Base-by-base conservation (phyloP, 1,139 yeast genomes). In the Maudiozyma humilis region DNA sequence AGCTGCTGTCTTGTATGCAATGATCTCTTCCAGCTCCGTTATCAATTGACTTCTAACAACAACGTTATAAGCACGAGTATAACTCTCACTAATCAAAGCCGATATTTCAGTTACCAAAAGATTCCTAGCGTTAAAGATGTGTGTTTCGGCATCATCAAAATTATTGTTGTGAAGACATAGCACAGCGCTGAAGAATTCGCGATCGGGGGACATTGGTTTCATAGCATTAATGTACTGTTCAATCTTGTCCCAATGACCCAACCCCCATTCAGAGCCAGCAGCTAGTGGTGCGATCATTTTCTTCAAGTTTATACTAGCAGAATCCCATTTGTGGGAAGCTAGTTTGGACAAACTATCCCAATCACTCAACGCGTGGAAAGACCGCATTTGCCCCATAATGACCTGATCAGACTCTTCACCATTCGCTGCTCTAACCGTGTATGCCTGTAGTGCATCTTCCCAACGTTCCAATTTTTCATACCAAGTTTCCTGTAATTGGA, bases 211-310 rank as follows among this genome's bases (percentile, higher is more conserved):
- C 53, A 87, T 95, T 1, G 78, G 69, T 55, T 88, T 88, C 96
- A 93, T 88, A 0, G 86, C 96, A 50, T 78, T 72, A 47, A 91
- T 89, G 57, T 89, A 93, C 7, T 84, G 76, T 57, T 87, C 96
- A 91, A 93, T 88, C 57, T 88, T 74, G 55, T 88, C 96, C 98
- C 98, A 93, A 62, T 88, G 93, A 1, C 93, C 93, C 42, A 93
- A 71, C 15, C 98, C 97, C 98, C 98, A 93, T 0, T 97, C 88
- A 0, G 98, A 97, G 2, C 98, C 97, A 0, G 98, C 98, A 0
- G 98, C 98, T 44, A 93, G 69, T 1, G 98, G 98, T 1, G 98
- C 97, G 52, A 93, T 89, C 14, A 82, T 78, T 48, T 95, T 71
- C 56, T 81, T 77, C 40, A 79, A 78, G 29, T 86, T 96, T 39